phyloP scores from a whole-genome alignment of 371 early-diverging fungal species.

The Blyttiomyces sp. region DNA sequence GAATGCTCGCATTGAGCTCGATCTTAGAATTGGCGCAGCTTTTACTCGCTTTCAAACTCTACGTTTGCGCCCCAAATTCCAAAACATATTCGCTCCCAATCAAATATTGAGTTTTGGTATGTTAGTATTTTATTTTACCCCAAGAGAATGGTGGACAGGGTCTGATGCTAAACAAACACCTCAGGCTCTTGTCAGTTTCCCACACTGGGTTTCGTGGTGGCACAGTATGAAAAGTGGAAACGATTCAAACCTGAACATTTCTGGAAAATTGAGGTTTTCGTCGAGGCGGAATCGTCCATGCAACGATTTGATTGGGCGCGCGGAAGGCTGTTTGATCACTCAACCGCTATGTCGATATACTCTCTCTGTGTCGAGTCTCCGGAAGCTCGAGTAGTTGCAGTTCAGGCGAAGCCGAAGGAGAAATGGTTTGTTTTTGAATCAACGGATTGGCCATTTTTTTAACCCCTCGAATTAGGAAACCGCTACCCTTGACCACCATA shows the following conservation, averaged over 20 bases:
- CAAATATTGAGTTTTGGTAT: conserved; percentile 82
- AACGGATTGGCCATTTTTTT: not conserved
- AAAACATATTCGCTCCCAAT: conserved; percentile 47
- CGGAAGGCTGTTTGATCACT: conserved; percentile 72
- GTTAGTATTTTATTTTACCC: not conserved
- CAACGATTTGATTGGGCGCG: conserved; percentile 78
- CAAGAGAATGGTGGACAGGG: not conserved
- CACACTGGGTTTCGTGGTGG: conserved; percentile 98
- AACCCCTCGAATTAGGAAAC: conserved; percentile 50
- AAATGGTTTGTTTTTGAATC: conserved; percentile 63
- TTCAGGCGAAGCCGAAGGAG: conserved; percentile 59
- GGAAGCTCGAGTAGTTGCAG: conserved; percentile 59
- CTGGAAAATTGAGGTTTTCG: conserved; percentile 81
- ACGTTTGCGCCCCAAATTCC: conserved; percentile 51
- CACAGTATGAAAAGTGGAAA: conserved; percentile 73
- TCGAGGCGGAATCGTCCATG: conserved; percentile 37
- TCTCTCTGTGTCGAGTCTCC: conserved; percentile 64
- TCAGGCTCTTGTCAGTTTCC: conserved; percentile 99
- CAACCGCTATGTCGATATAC: conserved; percentile 65
- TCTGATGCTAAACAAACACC: not conserved
- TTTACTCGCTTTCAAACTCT: conserved; percentile 96
- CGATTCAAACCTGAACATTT: conserved; percentile 89
- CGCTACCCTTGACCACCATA: conserved; percentile 92
- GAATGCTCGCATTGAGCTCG: conserved; percentile 89
- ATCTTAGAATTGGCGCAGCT: conserved; percentile 94